Conservation (phyloP, 2,329 filamentous ascomycete species). For the Hypocrella siamensis region DNA sequence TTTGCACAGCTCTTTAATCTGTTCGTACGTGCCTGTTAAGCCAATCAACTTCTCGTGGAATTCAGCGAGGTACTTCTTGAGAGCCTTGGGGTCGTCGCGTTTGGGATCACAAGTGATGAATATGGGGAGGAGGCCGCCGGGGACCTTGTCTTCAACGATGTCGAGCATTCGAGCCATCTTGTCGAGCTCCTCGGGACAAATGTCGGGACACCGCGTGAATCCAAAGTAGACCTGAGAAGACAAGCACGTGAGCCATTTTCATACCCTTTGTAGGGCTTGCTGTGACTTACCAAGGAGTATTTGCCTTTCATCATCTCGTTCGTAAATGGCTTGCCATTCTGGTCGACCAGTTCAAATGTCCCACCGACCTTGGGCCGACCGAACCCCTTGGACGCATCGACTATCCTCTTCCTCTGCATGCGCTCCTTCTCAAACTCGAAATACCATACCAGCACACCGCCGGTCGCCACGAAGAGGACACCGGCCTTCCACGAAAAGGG, state of each 20-base stretch:
- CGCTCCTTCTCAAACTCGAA: conserved; percentile 88
- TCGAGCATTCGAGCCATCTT: conserved; percentile 98
- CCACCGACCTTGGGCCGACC: conserved; percentile 90
- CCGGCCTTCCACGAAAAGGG: conserved; percentile 93
- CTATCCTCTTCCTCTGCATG: conserved; percentile 76
- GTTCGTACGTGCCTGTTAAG: conserved; percentile 81
- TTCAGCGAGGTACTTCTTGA: conserved; percentile 76
- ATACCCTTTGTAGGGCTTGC: neutral
- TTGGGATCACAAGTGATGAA: conserved; percentile 95
- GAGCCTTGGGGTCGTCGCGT: conserved; percentile 70
- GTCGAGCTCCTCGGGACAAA: conserved; percentile 96
- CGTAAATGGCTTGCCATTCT: conserved; percentile 64
- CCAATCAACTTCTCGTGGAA: conserved; percentile 81
- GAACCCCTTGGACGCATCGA: conserved; percentile 84
- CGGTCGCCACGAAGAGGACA: conserved; percentile 67
- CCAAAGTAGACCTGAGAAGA: conserved; percentile 74
- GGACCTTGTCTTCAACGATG: conserved; percentile 36
- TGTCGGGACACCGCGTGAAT: conserved; percentile 96
- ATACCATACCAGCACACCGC: conserved; percentile 67
- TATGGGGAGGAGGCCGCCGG: conserved; percentile 51
- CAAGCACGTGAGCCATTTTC: neutral
- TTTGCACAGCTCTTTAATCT: conserved; percentile 91
- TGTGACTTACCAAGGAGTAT: conserved; percentile 52
- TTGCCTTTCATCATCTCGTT: conserved; percentile 73
- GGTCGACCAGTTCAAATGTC: conserved; percentile 65